A percentile compares a stretch with the other conserved stretches of the same genome.
These are phyloP conservation scores for Trichoderma oligosporum DNA, from an alignment of 2,329 filamentous ascomycete genomes.

Conservation along the genomic window DNA sequence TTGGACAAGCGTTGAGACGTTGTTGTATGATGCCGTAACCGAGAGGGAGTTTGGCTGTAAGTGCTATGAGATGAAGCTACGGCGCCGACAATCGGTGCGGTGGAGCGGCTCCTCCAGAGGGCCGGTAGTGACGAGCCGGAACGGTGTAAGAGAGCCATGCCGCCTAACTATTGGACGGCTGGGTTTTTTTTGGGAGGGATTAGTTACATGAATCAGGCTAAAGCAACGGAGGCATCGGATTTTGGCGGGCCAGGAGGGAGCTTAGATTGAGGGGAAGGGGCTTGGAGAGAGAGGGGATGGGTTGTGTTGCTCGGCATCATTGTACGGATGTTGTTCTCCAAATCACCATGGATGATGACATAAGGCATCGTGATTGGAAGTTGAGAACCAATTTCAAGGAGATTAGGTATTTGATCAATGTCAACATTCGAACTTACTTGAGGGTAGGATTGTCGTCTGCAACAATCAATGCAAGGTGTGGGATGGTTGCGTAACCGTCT, in stretches of 20 bases:
- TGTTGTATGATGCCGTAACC: conserved; percentile 2
- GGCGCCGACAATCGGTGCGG: conserved; percentile 18
- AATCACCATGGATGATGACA: background rate
- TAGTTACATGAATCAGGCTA: background rate
- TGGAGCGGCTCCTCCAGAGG: conserved; percentile 24
- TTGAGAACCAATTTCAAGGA: background rate
- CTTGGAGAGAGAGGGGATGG: background rate
- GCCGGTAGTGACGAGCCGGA: conserved; percentile 26
- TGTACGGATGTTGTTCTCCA: too few species aligned
- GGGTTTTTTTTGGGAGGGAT: background rate
- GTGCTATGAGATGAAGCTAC: conserved; percentile 13
- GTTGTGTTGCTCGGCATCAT: background rate
- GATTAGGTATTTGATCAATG: background rate
- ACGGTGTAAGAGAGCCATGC: conserved; percentile 29
- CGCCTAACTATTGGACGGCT: background rate
- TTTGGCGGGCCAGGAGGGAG: too few species aligned
- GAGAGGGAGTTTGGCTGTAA: conserved; percentile 7
- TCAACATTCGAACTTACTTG: background rate
- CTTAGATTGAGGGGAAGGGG: background rate
- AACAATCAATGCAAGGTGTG: background rate
- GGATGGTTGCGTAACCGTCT: background rate
- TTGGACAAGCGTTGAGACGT: background rate
- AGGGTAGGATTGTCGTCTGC: background rate
- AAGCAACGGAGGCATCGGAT: background rate
- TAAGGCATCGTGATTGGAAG: background rate